Percentiles rank a stretch among this genome's conserved stretches.
Evolutionary conservation across 345 rosid genomes (phyloP).

Genomic region (Euphorbia peplus): DNA sequence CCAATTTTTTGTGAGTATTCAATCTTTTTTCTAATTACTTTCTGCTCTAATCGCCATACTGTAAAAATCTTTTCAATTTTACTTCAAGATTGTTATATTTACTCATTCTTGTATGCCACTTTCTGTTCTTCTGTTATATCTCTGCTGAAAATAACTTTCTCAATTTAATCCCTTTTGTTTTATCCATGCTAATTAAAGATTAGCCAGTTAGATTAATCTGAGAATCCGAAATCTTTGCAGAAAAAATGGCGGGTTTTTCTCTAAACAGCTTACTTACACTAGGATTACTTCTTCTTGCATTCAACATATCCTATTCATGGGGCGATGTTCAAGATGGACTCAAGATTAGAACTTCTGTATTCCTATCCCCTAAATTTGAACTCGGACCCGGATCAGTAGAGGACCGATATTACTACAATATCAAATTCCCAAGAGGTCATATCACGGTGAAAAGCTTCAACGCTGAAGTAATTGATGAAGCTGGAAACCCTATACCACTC

Average conservation of each 20-base stretch:
- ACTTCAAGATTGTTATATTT: background rate
- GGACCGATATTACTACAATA: constrained; percentile 39
- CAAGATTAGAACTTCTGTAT: constrained; percentile 45
- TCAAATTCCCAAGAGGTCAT: constrained; percentile 86
- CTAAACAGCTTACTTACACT: constrained; percentile 1
- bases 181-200: background rate
- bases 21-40: background rate
- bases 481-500: constrained; percentile 64
- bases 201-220: background rate
- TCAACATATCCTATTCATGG: background rate
- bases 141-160: no score
- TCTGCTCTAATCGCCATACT: background rate
- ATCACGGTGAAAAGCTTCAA: constrained; percentile 62
- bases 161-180: no score
- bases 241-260: constrained; percentile 15
- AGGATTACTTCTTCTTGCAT: background rate
- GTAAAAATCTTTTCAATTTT: no score
- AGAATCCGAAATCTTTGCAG: constrained; percentile 6
- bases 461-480: constrained; percentile 68
- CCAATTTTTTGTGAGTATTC: background rate
- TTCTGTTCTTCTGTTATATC: background rate
- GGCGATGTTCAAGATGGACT: constrained; percentile 25
- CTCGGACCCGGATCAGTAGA: constrained; percentile 79
- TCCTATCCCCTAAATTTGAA: constrained; percentile 65
- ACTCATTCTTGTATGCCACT: background rate